These are phyloP conservation scores for Hirschfeldia incana DNA, from an alignment of 345 rosid species.

Conservation along the genomic window DNA sequence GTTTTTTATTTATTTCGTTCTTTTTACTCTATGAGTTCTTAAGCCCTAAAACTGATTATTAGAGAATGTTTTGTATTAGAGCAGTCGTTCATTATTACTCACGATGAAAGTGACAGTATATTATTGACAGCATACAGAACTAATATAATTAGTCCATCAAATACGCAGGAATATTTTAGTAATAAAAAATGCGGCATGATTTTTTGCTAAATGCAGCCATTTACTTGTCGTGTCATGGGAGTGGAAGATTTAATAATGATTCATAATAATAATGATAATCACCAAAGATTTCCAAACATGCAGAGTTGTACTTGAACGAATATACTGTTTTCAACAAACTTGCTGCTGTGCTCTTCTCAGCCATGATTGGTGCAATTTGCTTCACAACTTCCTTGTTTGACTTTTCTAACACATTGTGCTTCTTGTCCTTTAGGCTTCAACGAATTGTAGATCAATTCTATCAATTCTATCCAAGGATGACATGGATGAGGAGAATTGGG, in stretches of 20 bases:
- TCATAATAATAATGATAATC: too few relatives aligned
- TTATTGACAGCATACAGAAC: neutral
- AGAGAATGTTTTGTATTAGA: neutral
- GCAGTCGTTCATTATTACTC: neutral
- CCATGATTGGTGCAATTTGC: neutral
- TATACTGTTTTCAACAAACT: neutral
- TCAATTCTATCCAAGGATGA: too few relatives aligned
- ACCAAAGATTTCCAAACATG: neutral
- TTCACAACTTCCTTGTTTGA: neutral
- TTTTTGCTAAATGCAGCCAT: neutral
- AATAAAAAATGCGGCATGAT: neutral
- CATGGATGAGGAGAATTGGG: too few relatives aligned
- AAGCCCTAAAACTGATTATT: neutral
- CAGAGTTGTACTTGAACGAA: neutral
- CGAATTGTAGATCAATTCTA: neutral
- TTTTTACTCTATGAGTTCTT: too few relatives aligned
- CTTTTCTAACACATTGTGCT: neutral
- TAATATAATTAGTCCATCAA: neutral
- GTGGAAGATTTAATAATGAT: too few relatives aligned
- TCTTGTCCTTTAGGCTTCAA: neutral
- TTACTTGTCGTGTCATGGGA: neutral
- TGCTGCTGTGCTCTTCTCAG: neutral
- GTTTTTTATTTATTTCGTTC: too few relatives aligned
- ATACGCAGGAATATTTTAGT: neutral
- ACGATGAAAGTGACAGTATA: neutral